These are phyloP conservation scores for Torulaspora indica DNA, from an alignment of 805 yeast genomes.

Conservation along the genomic window DNA sequence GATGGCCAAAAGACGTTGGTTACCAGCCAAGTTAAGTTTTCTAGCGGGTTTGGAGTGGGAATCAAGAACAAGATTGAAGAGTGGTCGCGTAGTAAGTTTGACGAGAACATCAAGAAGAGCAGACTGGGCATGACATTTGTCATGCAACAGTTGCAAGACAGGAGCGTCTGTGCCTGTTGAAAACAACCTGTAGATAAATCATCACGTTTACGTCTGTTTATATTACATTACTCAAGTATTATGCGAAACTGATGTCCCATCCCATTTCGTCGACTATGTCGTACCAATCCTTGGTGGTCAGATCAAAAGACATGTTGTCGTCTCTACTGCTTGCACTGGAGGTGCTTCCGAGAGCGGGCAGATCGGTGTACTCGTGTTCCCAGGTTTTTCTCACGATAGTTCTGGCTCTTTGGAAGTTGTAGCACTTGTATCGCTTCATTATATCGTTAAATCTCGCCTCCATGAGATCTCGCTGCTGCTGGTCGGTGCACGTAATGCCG, in stretches of 20 bases:
- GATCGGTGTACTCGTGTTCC: conserved; percentile 35
- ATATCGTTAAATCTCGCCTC: conserved; percentile 49
- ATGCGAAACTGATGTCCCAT: conserved; percentile 77
- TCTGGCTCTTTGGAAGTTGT: conserved; percentile 49
- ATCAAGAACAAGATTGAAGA: conserved; percentile 69
- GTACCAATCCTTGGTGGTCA: conserved; percentile 53
- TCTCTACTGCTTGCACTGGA: conserved; percentile 25
- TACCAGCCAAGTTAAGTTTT: conserved; percentile 59
- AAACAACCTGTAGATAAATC: conserved; percentile 1
- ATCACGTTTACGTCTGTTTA: conserved; percentile 4
- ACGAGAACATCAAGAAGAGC: conserved; percentile 60
- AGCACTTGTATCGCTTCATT: conserved; percentile 60
- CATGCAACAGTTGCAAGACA: conserved; percentile 55
- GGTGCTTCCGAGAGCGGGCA: conserved; percentile 1
- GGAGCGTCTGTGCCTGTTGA: conserved; percentile 10
- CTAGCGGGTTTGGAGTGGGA: conserved; percentile 55
- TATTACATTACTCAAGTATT: background rate
- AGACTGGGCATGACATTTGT: conserved; percentile 73
- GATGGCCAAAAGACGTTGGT: conserved; percentile 42
- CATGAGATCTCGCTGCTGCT: conserved; percentile 51
- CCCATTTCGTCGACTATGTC: conserved; percentile 58
- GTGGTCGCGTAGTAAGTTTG: conserved; percentile 72
- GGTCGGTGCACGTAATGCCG: conserved; percentile 59
- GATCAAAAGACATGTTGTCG: conserved; percentile 46
- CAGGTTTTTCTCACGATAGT: conserved; percentile 40